Conservation (phyloP, 2,329 filamentous ascomycete species). For the Monosporascus sp. region DNA sequence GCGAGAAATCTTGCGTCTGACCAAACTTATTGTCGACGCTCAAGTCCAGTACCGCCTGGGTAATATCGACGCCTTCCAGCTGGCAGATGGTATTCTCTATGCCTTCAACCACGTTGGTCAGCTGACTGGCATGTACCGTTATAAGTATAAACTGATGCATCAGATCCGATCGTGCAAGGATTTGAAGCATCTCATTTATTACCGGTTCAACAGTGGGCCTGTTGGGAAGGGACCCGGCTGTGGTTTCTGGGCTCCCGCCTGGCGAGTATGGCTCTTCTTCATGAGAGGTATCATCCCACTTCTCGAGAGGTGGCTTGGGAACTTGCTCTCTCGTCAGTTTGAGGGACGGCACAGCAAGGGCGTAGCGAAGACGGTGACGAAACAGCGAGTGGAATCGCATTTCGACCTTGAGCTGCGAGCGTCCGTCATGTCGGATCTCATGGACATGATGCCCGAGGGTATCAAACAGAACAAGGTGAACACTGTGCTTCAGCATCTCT, state of each 20-base stretch:
- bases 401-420: constrained; percentile 96
- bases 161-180: constrained; percentile 99
- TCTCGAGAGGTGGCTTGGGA: constrained; percentile 94
- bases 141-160: constrained; percentile 99
- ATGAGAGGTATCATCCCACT: constrained; percentile 97
- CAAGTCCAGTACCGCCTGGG: constrained; percentile 96
- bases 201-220: constrained; percentile 93
- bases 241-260: constrained; percentile 98
- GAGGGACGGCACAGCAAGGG: constrained; percentile 98
- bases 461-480: constrained; percentile 99
- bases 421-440: constrained; percentile 96
- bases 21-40: constrained; percentile 96
- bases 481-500: constrained; percentile 92
- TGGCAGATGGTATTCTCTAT: constrained; percentile 97
- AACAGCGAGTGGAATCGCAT: constrained; percentile 97
- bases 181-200: constrained; percentile 98
- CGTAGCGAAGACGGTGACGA: constrained; percentile 97
- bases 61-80: constrained; percentile 97
- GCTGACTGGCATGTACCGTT: constrained; percentile 97
- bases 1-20: constrained; percentile 92
- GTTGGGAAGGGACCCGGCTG: constrained; percentile 97
- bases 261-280: constrained; percentile 99
- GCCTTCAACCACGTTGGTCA: constrained; percentile 99
- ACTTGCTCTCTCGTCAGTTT: constrained; percentile 92
- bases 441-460: constrained; percentile 99